These are phyloP conservation scores for Lentinula sp. DNA, from an alignment of 768 basidiomycete genomes.

Conservation along the genomic window DNA sequence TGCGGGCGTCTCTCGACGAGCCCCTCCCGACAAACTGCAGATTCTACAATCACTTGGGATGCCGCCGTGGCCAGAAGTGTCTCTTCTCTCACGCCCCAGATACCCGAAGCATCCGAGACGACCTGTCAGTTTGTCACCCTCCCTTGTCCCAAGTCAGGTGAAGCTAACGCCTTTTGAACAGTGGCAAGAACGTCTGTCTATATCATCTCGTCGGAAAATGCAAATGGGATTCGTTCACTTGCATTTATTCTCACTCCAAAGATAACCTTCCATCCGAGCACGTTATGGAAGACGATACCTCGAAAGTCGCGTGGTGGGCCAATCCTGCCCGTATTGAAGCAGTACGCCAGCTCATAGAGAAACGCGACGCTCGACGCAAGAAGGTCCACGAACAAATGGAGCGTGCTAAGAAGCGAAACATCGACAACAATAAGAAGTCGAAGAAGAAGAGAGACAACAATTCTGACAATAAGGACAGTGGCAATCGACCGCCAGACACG, in stretches of 20 bases:
- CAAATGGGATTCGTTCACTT: constrained; percentile 22
- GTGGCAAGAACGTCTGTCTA: constrained; percentile 33
- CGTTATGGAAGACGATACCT: constrained; percentile 11
- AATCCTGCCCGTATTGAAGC: neutral
- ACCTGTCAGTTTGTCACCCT: constrained; percentile 19
- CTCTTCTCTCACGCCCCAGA: constrained; percentile 32
- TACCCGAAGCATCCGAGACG: constrained; percentile 26
- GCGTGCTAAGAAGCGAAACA: neutral
- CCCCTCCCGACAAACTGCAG: constrained; percentile 19
- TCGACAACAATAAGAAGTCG: neutral
- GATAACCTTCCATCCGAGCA: constrained; percentile 16
- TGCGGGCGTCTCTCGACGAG: neutral
- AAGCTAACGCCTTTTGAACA: constrained; percentile 3
- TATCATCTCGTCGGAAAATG: constrained; percentile 26
- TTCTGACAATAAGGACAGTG: neutral
- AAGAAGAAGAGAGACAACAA: neutral
- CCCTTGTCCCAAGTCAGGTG: neutral
- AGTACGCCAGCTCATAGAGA: neutral
- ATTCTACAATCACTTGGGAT: constrained; percentile 32
- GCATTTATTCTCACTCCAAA: constrained; percentile 28
- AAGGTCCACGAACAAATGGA: neutral
- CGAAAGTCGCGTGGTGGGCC: constrained; percentile 20
- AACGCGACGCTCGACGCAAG: constrained; percentile 1
- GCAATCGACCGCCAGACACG: too few species aligned
- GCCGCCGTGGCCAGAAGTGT: constrained; percentile 22